A percentile compares a stretch with the other conserved stretches of the same genome.
These are phyloP conservation scores for Salix caprea DNA, from an alignment of 345 rosid genomes.

Conservation along the genomic window DNA sequence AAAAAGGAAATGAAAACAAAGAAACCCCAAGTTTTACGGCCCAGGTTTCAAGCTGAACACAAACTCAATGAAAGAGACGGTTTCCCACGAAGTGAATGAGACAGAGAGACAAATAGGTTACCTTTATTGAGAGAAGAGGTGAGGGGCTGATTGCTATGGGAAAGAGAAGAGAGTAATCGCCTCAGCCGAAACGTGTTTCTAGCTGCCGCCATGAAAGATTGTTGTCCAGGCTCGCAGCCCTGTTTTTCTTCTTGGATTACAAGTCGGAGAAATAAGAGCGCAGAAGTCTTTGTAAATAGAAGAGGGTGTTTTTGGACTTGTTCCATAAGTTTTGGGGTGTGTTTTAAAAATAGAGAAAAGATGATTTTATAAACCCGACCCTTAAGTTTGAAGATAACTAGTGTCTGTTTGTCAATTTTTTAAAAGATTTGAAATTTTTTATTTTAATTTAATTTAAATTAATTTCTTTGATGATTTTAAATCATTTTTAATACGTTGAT, in stretches of 20 bases:
- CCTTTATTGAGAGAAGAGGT: slow-evolving; percentile 18
- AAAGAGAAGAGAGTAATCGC: slow-evolving; percentile 27
- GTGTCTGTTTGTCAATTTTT: too few species aligned
- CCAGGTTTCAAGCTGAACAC: not conserved
- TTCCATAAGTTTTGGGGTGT: not conserved
- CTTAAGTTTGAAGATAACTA: too few species aligned
- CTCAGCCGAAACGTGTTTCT: slow-evolving; percentile 26
- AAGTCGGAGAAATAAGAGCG: not conserved
- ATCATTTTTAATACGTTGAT: too few species aligned
- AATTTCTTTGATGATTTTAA: too few species aligned
- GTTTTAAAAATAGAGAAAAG: too few species aligned
- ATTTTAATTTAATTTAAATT: too few species aligned
- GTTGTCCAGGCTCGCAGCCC: not conserved
- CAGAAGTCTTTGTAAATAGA: not conserved
- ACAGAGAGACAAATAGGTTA: slow-evolving; percentile 5
- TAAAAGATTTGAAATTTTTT: too few species aligned
- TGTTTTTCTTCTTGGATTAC: not conserved
- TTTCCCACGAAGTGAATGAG: not conserved
- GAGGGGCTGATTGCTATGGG: not conserved
- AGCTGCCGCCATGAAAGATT: slow-evolving; percentile 17
- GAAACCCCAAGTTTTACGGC: not conserved
- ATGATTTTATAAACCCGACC: too few species aligned
- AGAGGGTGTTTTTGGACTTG: not conserved
- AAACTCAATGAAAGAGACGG: not conserved
- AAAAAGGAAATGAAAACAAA: not conserved